phyloP scores from a whole-genome alignment of 495 filamentous ascomycete species.

The Xanthoparmelia taractica region DNA sequence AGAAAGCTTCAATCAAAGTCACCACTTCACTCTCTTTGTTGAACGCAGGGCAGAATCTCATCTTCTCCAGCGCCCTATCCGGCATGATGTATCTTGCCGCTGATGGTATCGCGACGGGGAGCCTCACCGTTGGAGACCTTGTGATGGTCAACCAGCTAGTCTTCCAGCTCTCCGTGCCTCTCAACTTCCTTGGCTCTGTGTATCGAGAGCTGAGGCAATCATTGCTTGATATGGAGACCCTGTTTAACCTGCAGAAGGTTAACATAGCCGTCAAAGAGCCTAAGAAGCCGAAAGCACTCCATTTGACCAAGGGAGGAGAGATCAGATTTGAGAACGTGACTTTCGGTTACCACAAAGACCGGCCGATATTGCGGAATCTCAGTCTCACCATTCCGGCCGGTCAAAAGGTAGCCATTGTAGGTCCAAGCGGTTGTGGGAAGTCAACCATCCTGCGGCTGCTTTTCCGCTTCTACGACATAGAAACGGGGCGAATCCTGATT shows the following conservation, averaged over 20 bases:
- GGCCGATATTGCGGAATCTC: constrained; percentile 79
- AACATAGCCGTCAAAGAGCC: constrained; percentile 78
- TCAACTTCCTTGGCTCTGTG: constrained; percentile 93
- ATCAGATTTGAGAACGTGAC: constrained; percentile 91
- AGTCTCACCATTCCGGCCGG: constrained; percentile 87
- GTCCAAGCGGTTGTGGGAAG: constrained; percentile 92
- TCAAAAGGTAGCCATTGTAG: constrained; percentile 91
- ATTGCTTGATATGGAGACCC: constrained; percentile 92
- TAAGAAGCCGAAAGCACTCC: constrained; percentile 61
- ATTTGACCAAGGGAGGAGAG: constrained; percentile 69
- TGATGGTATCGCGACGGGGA: constrained; percentile 73
- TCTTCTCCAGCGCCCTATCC: constrained; percentile 89
- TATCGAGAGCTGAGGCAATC: constrained; percentile 95
- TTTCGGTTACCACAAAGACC: constrained; percentile 83
- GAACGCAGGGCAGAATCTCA: constrained; percentile 97
- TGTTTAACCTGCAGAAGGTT: constrained; percentile 98
- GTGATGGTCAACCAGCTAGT: constrained; percentile 99
- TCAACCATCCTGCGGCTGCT: constrained; percentile 84
- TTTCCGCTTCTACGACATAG: constrained; percentile 91
- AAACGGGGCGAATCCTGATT: constrained; percentile 78
- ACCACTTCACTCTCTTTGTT: constrained; percentile 86
- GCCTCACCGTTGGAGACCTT: constrained; percentile 85
- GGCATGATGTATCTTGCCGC: constrained; percentile 98
- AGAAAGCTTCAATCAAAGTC: constrained; percentile 92
- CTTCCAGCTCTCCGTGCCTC: constrained; percentile 90